Evolutionary conservation across 1,284 basidiomycete species (phyloP), one percentile per base, ranked within the genome.

Genomic region (Ceratobasidium sp.): DNA sequence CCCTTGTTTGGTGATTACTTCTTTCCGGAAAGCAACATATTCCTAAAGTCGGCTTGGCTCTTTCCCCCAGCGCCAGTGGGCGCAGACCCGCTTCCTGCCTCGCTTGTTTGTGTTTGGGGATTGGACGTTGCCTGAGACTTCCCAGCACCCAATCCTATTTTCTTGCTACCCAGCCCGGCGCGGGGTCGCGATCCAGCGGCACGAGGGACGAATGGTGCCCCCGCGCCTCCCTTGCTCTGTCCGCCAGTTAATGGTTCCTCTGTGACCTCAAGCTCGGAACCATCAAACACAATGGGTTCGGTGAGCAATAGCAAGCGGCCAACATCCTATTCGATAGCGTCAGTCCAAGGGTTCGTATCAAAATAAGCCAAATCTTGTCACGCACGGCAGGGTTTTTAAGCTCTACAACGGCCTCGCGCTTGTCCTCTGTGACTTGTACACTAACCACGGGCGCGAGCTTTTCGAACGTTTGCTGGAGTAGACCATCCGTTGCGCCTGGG

Each of bases 391-490:
- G 85, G 71, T 84, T 91, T 72, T 91, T 88, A 31, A 97, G 84
- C 80, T 96, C 93, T 0, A 93, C 90, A 0, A 93, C 83, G 1
- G 95, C 96, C 80, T 96, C 91, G 19, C 86, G 84, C 57, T 82
- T 83, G 69, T 90, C 88, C 8, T 84, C 81, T 78, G 94, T 92
- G 0, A 97, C 86, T 79, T 96, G 93, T 0, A 97, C 87, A 0
- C 93, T 88, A 71, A 98, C 90, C 4, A 76, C 75, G 0, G 85
- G 82, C 0, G 89, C 89, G 56, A 92, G 82, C 82, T 95, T 96
- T 81, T 96, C 94, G 7, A 98, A 84, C 0, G 85, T 84, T 84
- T 98, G 96, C 79, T 98, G 96, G 27, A 98, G 82, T 1, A 98
- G 84, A 0, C 93, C 96, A 81, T 98, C 96, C 80, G 97, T 94